Base-by-base conservation (phyloP, 2,329 filamentous ascomycete species). In the Talaromyces sp. region DNA sequence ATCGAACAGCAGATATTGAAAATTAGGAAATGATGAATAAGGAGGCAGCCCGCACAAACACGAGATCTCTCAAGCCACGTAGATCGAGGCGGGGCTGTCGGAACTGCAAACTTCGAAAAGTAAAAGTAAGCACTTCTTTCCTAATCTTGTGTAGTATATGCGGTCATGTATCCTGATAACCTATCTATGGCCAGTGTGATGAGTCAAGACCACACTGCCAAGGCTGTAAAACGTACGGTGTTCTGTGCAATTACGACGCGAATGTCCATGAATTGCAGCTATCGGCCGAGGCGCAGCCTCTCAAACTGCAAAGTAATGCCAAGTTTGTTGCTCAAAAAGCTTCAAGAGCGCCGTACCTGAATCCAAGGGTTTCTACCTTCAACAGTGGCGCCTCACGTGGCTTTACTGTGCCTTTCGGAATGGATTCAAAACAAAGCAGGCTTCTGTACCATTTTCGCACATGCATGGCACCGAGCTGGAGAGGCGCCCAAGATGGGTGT, bases 71-170 rank as follows among this genome's bases (percentile, higher is more conserved):
- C 31, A 19, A 49, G 16, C 13, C 22, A 37, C 69, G 73, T 37
- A 78, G 81, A 64, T 83, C 82, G 16, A 77, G 80, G 70, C 76
- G 73, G 66, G 82, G 83, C 39, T 85, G 83, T 62, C 78, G 80
- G 11, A 84, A 84, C 68, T 85, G 83, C 73, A 84, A 84, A 70
- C 76, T 84, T 4, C 70, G 83, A 66, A 83, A 83, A 68, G 66
- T 84, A 62, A 84, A 83, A 75, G 82, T 82, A 27, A 2, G 72
- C 66, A 14, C n/a, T 43, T 11, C 22, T 24, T 45, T 27, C 22
- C 14, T 58, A 31, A 31, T 59, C 56, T 65, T 54, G n/a, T 27
- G 24, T 24, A 59, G 3, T 39, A 31, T 19, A 13, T 37, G 16
- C 19, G 16, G 16, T 39, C 3, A 22, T 56, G n/a, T 4, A 6